phyloP scores from a whole-genome alignment of 2,329 filamentous ascomycete species.

The Fusarium oxysporum region DNA sequence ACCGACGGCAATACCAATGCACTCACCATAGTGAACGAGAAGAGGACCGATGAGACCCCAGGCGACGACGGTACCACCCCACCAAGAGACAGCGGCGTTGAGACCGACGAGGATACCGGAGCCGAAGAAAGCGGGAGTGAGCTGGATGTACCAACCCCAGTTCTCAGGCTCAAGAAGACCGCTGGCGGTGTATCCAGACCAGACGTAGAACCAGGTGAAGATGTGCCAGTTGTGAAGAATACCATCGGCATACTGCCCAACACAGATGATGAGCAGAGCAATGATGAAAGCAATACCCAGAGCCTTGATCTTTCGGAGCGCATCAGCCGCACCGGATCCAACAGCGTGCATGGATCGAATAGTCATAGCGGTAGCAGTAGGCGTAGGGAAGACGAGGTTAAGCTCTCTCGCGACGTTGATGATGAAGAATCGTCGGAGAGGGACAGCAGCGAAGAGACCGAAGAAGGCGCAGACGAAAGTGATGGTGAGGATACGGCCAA shows the following conservation, averaged over 20 bases:
- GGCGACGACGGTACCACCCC: constrained; percentile 64
- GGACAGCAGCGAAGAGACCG: constrained; percentile 72
- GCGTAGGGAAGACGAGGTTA: constrained; percentile 68
- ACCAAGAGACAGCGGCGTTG: constrained; percentile 70
- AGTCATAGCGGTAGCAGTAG: constrained; percentile 70
- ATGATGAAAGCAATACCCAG: constrained; percentile 62
- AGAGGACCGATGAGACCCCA: constrained; percentile 65
- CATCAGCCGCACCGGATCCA: constrained; percentile 61
- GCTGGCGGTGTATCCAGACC: constrained; percentile 62
- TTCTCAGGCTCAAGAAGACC: constrained; percentile 64
- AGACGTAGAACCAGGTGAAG: constrained; percentile 66
- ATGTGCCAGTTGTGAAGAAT: constrained; percentile 70
- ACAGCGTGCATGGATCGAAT: constrained; percentile 73
- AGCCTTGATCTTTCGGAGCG: constrained; percentile 68
- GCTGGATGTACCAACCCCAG: constrained; percentile 72
- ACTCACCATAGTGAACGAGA: constrained; percentile 62
- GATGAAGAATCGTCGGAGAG: constrained; percentile 75
- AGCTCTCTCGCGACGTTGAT: constrained; percentile 72
- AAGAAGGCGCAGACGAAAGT: constrained; percentile 73
- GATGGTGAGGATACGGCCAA: constrained; percentile 68
- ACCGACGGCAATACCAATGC: constrained; percentile 56
- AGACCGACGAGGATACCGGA: constrained; percentile 62
- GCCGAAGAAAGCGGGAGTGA: constrained; percentile 71
- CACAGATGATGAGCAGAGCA: constrained; percentile 65
- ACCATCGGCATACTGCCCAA: constrained; percentile 68